Percentiles rank a stretch among this genome's conserved stretches.
phyloP scores from a whole-genome alignment of 768 basidiomycete genomes.

The Kondoa subrosea region DNA sequence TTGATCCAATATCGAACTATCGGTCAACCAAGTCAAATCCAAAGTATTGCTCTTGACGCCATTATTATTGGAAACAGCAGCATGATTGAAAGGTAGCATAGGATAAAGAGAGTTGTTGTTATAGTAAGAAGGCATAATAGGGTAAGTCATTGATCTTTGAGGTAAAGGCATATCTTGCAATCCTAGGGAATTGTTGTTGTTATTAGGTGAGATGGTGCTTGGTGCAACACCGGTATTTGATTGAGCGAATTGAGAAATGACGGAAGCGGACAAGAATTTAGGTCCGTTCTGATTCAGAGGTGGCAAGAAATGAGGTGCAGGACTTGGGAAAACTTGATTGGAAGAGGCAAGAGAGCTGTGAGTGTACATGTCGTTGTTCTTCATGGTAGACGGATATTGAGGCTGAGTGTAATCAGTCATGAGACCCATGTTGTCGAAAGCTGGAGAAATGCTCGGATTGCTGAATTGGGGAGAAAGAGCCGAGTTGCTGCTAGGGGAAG shows the following conservation, averaged over 20 bases:
- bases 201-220: neutral
- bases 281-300: neutral
- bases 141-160: too few species aligned
- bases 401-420: neutral
- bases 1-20: neutral
- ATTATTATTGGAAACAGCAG: too few species aligned
- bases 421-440: neutral
- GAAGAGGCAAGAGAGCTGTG: neutral
- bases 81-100: neutral
- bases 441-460: neutral
- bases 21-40: neutral
- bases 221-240: neutral
- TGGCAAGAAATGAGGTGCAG: neutral
- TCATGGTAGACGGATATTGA: neutral
- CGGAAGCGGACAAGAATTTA: neutral
- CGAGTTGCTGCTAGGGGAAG: neutral
- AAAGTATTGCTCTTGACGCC: neutral
- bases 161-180: neutral
- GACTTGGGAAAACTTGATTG: neutral
- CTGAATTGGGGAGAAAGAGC: neutral
- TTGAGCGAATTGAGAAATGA: neutral
- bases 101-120: neutral
- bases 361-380: neutral
- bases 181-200: neutral
- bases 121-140: too few species aligned